Percentiles rank a stretch among this genome's conserved stretches.
These are phyloP conservation scores for Aspergillus jensenii DNA, from an alignment of 2,329 filamentous ascomycete species.

Conservation along the genomic window DNA sequence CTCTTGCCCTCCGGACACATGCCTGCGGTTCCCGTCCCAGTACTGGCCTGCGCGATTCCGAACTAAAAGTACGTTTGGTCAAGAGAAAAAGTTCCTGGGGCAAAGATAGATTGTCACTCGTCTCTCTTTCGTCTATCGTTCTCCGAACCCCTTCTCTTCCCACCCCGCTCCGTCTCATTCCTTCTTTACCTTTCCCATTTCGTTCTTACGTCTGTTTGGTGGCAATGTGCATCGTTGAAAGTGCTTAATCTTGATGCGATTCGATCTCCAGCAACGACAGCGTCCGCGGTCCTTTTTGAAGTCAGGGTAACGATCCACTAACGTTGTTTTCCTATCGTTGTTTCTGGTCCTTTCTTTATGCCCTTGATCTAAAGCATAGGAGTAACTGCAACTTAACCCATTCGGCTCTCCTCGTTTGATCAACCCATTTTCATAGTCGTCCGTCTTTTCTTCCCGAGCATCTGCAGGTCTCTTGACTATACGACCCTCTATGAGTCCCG, in stretches of 20 bases:
- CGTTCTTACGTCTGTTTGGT: slow-evolving; percentile 19
- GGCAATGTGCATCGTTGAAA: slow-evolving; percentile 26
- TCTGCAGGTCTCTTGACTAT: slow-evolving; percentile 1
- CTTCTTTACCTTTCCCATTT: slow-evolving; percentile 17
- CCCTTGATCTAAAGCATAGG: slow-evolving; percentile 17
- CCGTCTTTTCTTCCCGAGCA: slow-evolving; percentile 1
- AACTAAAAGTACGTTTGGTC: slow-evolving; percentile 25
- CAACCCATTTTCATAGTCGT: slow-evolving; percentile 8
- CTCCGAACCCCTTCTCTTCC: slow-evolving; percentile 3
- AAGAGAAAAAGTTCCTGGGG: slow-evolving; percentile 17
- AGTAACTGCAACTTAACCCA: slow-evolving; percentile 12
- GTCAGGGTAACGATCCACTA: slow-evolving; percentile 14
- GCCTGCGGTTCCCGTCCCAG: slow-evolving; percentile 17
- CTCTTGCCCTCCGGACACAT: slow-evolving; percentile 21
- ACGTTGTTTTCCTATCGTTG: slow-evolving; percentile 12
- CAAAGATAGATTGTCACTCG: slow-evolving; percentile 21
- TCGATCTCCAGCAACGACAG: slow-evolving; percentile 21
- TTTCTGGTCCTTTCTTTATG: slow-evolving; percentile 8
- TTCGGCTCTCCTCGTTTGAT: slow-evolving; percentile 7
- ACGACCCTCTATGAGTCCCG: slow-evolving; percentile 12
- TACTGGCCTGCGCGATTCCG: slow-evolving; percentile 22
- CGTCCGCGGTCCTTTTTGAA: slow-evolving; percentile 10
- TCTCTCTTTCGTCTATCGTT: slow-evolving; percentile 16
- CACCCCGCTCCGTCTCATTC: slow-evolving; percentile 1
- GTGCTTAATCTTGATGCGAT: slow-evolving; percentile 20